Evolutionary conservation across 345 rosid species (phyloP).

Genomic region (Moricandia moricandioides): DNA sequence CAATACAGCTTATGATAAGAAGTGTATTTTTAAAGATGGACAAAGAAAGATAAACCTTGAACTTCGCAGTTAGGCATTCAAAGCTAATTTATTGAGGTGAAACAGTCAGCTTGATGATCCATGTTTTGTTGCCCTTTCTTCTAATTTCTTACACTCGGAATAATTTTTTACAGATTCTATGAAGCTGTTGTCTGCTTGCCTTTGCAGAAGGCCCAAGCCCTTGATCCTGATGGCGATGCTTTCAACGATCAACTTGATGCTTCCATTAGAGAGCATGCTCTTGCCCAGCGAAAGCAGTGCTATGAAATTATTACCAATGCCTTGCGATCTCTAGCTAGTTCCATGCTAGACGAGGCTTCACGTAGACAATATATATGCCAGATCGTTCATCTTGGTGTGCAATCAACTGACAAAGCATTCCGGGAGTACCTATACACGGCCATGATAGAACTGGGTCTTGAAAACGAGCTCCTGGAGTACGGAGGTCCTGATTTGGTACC

Average conservation of each 20-base stretch:
- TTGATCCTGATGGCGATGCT: conserved; percentile 95
- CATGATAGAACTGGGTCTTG: conserved; percentile 89
- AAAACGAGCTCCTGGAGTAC: conserved; percentile 86
- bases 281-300: conserved; percentile 80
- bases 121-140: conserved; percentile 6
- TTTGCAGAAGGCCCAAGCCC: conserved; percentile 86
- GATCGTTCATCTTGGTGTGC: conserved; percentile 93
- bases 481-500: conserved; percentile 99
- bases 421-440: conserved; percentile 78
- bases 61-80: conserved; percentile 8
- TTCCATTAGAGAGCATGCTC: conserved; percentile 67
- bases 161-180: conserved; percentile 68
- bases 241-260: conserved; percentile 83
- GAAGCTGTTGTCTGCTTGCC: conserved; percentile 96
- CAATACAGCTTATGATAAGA: not conserved
- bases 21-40: not conserved
- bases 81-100: not conserved
- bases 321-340: conserved; percentile 57
- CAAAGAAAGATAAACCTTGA: not conserved
- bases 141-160: not conserved
- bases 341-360: conserved; percentile 68
- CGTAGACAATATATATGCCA: conserved; percentile 78
- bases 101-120: conserved; percentile 1
- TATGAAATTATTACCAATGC: conserved; percentile 81
- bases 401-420: conserved; percentile 83